phyloP scores from a whole-genome alignment of 129 eudicot species.

The Tagetes erecta region DNA sequence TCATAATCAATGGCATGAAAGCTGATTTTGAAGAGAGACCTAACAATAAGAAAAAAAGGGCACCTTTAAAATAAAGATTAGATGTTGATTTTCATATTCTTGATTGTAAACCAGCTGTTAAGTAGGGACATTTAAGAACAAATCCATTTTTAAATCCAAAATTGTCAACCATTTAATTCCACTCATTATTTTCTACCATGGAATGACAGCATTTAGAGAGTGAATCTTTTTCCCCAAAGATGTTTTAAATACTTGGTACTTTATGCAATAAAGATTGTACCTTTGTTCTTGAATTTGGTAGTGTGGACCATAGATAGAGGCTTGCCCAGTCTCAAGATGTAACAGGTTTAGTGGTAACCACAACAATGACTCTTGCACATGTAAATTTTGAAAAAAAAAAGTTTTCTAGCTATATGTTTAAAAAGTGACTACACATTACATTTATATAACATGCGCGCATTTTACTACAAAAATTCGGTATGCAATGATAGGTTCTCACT shows the following conservation, averaged over 20 bases:
- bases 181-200: slow-evolving; percentile 14
- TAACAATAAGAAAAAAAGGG: slow-evolving; percentile 30
- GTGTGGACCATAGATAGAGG: neutral
- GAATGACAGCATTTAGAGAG: slow-evolving; percentile 9
- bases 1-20: slow-evolving; percentile 36
- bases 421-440: neutral
- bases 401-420: neutral
- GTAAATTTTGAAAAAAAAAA: neutral
- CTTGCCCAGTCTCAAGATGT: neutral
- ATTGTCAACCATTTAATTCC: slow-evolving; percentile 30
- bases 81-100: slow-evolving; percentile 17
- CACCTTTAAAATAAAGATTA: slow-evolving; percentile 38
- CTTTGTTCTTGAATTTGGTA: slow-evolving; percentile 13
- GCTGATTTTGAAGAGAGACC: slow-evolving; percentile 31
- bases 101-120: slow-evolving; percentile 42
- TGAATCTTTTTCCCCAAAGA: neutral
- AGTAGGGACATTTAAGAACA: slow-evolving; percentile 39
- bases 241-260: slow-evolving; percentile 22
- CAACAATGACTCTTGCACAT: slow-evolving; percentile 13
- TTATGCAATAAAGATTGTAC: slow-evolving; percentile 19
- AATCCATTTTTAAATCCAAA: slow-evolving; percentile 28
- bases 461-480: neutral
- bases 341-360: neutral
- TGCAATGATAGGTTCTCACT: neutral
- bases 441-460: neutral